phyloP scores from a whole-genome alignment of 306 rosid genomes.

The Vigna mungo region DNA sequence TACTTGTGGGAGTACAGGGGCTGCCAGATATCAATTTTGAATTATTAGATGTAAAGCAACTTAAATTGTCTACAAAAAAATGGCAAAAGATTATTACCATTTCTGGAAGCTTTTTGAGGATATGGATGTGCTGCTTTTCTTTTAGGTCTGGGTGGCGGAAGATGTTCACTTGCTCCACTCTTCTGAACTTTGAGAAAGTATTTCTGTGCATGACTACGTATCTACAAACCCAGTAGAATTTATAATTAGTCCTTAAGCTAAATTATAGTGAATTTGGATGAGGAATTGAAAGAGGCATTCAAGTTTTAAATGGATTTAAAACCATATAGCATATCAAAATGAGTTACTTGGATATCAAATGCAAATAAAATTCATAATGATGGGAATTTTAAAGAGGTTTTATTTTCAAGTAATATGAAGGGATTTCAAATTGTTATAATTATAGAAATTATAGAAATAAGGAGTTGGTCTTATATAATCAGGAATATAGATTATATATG shows the following conservation, averaged over 20 bases:
- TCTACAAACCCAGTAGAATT: constrained; percentile 51
- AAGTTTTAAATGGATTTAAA: not conserved
- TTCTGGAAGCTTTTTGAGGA: constrained; percentile 88
- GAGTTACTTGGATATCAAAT: constrained; percentile 4
- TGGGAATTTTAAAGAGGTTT: not conserved
- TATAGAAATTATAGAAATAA: too few relatives aligned
- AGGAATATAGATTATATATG: too few relatives aligned
- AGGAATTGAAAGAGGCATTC: not conserved
- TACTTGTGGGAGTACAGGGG: constrained; percentile 52
- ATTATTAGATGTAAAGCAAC: constrained; percentile 32
- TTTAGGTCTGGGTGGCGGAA: constrained; percentile 92
- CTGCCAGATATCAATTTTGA: constrained; percentile 44
- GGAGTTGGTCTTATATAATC: too few relatives aligned
- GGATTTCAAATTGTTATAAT: not conserved
- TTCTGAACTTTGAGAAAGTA: constrained; percentile 90
- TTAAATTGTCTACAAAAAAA: not conserved
- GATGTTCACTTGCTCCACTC: constrained; percentile 84
- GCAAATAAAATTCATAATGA: not conserved
- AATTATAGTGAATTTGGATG: not conserved
- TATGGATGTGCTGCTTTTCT: constrained; percentile 95
- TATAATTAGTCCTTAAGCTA: constrained; percentile 7
- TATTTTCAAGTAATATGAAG: not conserved
- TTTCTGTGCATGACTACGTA: constrained; percentile 93
- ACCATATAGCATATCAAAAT: not conserved
- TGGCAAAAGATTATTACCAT: constrained; percentile 47